Conservation (phyloP, 2,329 filamentous ascomycete species). For the Tothia fuscella region DNA sequence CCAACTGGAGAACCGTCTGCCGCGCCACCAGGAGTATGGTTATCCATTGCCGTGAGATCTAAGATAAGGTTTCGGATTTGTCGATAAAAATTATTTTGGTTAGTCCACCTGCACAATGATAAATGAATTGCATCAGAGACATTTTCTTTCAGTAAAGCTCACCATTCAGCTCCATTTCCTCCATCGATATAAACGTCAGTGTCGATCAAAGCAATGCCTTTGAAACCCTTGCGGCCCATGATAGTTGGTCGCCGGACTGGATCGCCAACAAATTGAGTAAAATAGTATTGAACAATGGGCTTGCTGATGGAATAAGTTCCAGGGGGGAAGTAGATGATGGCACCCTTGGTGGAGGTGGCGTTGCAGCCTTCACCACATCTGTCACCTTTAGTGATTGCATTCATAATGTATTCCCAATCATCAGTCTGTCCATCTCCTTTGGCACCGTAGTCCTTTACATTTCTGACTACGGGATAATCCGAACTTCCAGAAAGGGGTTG, state of each 20-base stretch:
- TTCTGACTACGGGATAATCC: too few species aligned
- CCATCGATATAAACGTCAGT: not conserved
- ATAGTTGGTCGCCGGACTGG: not conserved
- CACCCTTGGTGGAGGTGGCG: not conserved
- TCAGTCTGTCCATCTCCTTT: too few species aligned
- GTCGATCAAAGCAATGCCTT: not conserved
- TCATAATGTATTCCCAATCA: too few species aligned
- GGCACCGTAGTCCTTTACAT: too few species aligned
- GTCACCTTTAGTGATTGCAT: constrained; percentile 19
- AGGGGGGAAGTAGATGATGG: not conserved
- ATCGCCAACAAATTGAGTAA: not conserved
- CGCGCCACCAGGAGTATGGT: constrained; percentile 33
- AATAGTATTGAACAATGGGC: constrained; percentile 1
- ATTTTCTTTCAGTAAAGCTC: not conserved
- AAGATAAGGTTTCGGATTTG: constrained; percentile 73
- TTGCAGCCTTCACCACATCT: constrained; percentile 16
- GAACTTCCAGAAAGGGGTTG: too few species aligned
- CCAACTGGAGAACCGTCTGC: constrained; percentile 32
- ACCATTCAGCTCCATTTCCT: constrained; percentile 8
- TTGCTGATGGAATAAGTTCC: not conserved
- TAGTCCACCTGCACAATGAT: constrained; percentile 24
- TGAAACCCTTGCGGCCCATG: not conserved
- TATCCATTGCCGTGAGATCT: constrained; percentile 54
- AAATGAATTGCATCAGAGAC: not conserved
- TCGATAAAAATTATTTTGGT: constrained; percentile 75